Percentiles rank a stretch among this genome's conserved stretches.
phyloP scores from a whole-genome alignment of 1,284 basidiomycete genomes.

The Phellinidium pouzarii region DNA sequence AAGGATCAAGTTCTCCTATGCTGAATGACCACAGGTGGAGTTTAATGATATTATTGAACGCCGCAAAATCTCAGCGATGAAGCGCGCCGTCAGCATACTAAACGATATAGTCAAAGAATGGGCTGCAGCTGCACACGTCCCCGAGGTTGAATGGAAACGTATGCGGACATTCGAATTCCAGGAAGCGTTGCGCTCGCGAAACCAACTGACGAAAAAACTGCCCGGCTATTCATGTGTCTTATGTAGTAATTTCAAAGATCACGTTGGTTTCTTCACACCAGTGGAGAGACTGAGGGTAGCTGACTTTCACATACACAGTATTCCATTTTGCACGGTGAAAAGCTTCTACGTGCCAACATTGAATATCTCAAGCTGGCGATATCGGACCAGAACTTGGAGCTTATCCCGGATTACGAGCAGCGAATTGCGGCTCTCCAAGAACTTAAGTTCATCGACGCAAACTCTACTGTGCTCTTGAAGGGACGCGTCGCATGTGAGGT shows the following conservation, averaged over 20 bases:
- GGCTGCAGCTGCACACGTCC: constrained; percentile 40
- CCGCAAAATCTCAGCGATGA: constrained; percentile 60
- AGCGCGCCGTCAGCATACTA: constrained; percentile 44
- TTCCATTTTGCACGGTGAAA: constrained; percentile 64
- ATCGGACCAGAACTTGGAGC: constrained; percentile 94
- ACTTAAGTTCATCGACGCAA: constrained; percentile 88
- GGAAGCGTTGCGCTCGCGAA: constrained; percentile 65
- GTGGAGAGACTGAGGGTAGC: not conserved
- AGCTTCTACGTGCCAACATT: constrained; percentile 68
- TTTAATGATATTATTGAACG: constrained; percentile 64
- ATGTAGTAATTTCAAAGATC: constrained; percentile 61
- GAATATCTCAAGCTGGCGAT: constrained; percentile 71
- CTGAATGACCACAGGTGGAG: constrained; percentile 50
- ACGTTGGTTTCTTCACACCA: constrained; percentile 24
- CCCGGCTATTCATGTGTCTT: constrained; percentile 42
- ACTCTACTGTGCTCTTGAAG: constrained; percentile 91
- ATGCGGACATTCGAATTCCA: constrained; percentile 89
- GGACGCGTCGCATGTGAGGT: constrained; percentile 96
- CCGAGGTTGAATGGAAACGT: constrained; percentile 82
- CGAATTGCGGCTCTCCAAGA: constrained; percentile 88
- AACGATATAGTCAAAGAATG: constrained; percentile 49
- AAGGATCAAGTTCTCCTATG: constrained; percentile 6
- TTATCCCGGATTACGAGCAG: constrained; percentile 96
- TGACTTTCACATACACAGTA: constrained; percentile 47
- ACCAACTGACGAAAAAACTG: constrained; percentile 41